Conservation (phyloP, 441 rosid genomes). For the Brassica hybrid region DNA sequence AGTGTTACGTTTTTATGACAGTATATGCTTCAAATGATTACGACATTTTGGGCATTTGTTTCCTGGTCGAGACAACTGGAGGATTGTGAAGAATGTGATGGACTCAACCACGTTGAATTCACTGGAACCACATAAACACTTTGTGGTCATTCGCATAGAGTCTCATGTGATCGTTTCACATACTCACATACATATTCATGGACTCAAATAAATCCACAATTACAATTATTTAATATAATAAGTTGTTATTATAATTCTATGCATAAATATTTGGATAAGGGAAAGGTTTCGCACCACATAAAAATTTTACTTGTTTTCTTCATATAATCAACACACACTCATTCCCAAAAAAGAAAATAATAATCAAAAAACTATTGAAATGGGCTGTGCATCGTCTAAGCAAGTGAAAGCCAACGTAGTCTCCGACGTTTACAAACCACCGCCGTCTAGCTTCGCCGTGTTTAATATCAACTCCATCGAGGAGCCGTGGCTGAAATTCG, state of each 20-base stretch:
- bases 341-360: neutral
- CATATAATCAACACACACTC: slow-evolving; percentile 24
- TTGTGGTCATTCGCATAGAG: slow-evolving; percentile 15
- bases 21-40: neutral
- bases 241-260: slow-evolving; percentile 18
- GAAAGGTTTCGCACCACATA: slow-evolving; percentile 35
- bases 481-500: slow-evolving; percentile 80
- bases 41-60: slow-evolving; percentile 8
- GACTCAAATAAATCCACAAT: slow-evolving; percentile 21
- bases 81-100: slow-evolving; percentile 21
- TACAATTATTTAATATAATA: neutral
- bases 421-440: slow-evolving; percentile 71
- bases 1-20: neutral
- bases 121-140: slow-evolving; percentile 28
- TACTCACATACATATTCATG: slow-evolving; percentile 16
- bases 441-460: slow-evolving; percentile 77
- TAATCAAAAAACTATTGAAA: slow-evolving; percentile 8
- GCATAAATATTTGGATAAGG: slow-evolving; percentile 36
- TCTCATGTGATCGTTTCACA: slow-evolving; percentile 10
- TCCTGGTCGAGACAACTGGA: slow-evolving; percentile 15
- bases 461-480: slow-evolving; percentile 76
- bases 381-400: slow-evolving; percentile 91
- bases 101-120: slow-evolving; percentile 32
- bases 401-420: slow-evolving; percentile 52
- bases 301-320: slow-evolving; percentile 18